Evolutionary conservation across 306 rosid species (phyloP), one percentile per base, ranked within the genome.

Genomic region (Hippophae gyantsensis): DNA sequence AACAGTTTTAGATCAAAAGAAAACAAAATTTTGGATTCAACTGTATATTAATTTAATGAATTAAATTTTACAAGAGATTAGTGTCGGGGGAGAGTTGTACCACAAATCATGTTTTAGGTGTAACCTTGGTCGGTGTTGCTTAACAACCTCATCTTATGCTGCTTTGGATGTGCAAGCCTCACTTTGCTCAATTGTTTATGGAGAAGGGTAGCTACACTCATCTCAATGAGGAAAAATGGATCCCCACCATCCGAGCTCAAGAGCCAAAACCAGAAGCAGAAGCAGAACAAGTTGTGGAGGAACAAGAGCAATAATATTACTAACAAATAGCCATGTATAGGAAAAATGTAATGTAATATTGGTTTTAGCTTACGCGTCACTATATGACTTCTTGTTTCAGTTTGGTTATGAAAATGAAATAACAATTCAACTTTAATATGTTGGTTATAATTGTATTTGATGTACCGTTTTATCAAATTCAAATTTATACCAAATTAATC

Each of bases 131-230:
- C 84, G 86, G 12, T 87, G 95, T 56, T 78, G 71, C 60, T 67
- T 87, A 1, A 75, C 73, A 44, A 69, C 81, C 25, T 87, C 95
- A 14, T 68, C 81, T 60, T 87, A 80, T 69, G 90, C 95, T 43
- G 88, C 95, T 50, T 66, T 87, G 56, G 86, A 84, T 72, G 90
- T 87, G 95, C 88, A 87, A 84, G 64, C 90, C 64, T 4, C 95
- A 87, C 68, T 87, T 87, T 70, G 66, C 95, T 27, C 95, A 87
- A 59, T 43, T 87, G 75, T 87, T 81, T 81, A 87, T 79, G 78
- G 90, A 82, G 70, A 87, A 81, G 76, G 95, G 95, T 5, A 77
- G 89, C 77, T 87, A 87, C 49, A 81, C 60, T 14, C 74, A 84
- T 63, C 77, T 84, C 95, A 2, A 1, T 81, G 65, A 87, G 55